Base-by-base conservation (phyloP, 2,329 filamentous ascomycete species). In the Diaporthe eres region DNA sequence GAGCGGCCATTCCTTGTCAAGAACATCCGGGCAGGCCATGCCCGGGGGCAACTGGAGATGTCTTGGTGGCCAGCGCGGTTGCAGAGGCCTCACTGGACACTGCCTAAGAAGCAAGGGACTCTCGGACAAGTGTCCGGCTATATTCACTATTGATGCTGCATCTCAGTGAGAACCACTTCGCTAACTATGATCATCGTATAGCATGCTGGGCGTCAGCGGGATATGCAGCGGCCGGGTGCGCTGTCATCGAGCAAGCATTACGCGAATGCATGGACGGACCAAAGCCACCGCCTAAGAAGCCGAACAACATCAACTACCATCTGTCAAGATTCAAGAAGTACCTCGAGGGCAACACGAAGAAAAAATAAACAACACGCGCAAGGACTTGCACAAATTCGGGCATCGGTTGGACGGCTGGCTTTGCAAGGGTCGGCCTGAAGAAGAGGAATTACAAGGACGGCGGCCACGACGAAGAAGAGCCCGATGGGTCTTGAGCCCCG, bases 271-370 rank as follows among this genome's bases (percentile, higher is more conserved):
- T 98, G 95, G 96, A 98, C 87, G 90, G 90, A 74, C 92, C 93
- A 77, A 91, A 81, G 88, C 88, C 83, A 76, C 80, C 85, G 58
- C 80, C 85, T 17, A 82, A 84, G 71, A 81, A 83, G 44, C 90
- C 91, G 83, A 95, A 93, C 87, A 96, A 92, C 84, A 95, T 98
- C 90, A 98, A 98, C 86, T 96, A 96, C 88, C 96, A 98, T 84
- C 88, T 98, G 58, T 90, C 91, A 79, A 91, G 97, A 88, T 97
- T 88, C 90, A 93, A 86, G 90, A 93, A 81, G 89, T 92, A 79
- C 87, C 92, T 90, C 91, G 96, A 84, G n/a, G 85, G 80, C 10
- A 77, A 80, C 85, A 89, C 88, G 84, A 90, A 92, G 80, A 91
- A 85, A 78, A 83, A 78, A 76, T 77, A 74, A 68, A 39, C 55